A percentile compares a stretch with the other conserved stretches of the same genome.
Conservation (phyloP, 768 basidiomycete species). For the Suillus placidus region DNA sequence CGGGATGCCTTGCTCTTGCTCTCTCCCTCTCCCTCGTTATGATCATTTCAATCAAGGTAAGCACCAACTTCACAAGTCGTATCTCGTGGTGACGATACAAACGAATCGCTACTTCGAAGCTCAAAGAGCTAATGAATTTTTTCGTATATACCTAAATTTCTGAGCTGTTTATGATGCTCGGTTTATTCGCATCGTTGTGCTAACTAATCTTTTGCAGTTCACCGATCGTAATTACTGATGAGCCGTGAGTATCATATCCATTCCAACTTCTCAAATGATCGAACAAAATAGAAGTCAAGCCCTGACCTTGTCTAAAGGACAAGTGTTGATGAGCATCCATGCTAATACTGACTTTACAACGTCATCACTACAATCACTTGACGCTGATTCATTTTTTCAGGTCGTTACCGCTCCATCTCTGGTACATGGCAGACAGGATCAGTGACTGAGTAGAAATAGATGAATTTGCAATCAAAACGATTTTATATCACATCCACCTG, state of each 20-base stretch:
- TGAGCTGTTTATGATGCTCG: conserved; percentile 46
- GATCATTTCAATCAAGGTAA: conserved; percentile 28
- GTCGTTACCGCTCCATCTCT: background rate
- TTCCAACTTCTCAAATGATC: conserved; percentile 47
- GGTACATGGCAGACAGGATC: background rate
- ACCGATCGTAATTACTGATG: background rate
- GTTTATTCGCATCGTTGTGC: conserved; percentile 6
- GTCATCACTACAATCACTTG: conserved; percentile 1
- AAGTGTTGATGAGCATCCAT: conserved; percentile 78
- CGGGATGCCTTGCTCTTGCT: conserved; percentile 18
- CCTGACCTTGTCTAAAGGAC: conserved; percentile 78
- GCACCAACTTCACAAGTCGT: conserved; percentile 24
- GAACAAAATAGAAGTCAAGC: conserved; percentile 90
- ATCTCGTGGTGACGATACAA: conserved; percentile 58
- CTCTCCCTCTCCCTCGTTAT: conserved; percentile 12
- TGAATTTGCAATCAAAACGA: background rate
- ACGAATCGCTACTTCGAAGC: conserved; percentile 92
- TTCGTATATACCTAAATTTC: conserved; percentile 92
- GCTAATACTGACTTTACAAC: conserved; percentile 75
- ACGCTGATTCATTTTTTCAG: conserved; percentile 25
- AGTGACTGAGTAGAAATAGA: background rate
- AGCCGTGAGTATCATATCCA: conserved; percentile 39
- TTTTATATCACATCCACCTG: background rate
- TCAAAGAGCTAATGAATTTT: conserved; percentile 60
- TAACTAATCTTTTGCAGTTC: background rate